Percentiles rank a stretch among this genome's conserved stretches.
Conservation (phyloP, 2,329 filamentous ascomycete genomes). For the Ceratocystis huliohia region DNA sequence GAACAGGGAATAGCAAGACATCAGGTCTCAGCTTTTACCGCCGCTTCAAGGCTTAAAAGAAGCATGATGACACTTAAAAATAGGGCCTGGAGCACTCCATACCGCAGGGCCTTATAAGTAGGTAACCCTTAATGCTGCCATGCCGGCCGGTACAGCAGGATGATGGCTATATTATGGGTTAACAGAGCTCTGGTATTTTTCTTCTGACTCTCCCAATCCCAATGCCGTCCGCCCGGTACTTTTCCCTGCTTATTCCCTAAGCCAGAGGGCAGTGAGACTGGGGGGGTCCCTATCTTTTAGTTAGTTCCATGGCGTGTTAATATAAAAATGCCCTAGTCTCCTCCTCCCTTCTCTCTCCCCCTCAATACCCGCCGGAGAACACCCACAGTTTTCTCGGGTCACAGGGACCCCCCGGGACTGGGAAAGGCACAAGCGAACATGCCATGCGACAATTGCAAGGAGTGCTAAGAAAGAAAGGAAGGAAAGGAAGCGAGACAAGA, state of each 20-base stretch:
- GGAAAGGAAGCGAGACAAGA: slow-evolving; percentile 7
- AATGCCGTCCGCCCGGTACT: slow-evolving; percentile 6
- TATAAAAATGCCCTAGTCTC: not conserved
- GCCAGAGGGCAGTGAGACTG: not conserved
- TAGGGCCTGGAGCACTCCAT: not conserved
- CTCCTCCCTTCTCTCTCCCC: not conserved
- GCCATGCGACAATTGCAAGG: slow-evolving; percentile 11
- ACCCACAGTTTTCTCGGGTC: slow-evolving; percentile 3
- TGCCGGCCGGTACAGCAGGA: not conserved
- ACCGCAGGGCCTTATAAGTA: not conserved
- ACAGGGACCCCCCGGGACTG: slow-evolving; percentile 6
- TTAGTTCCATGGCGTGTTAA: not conserved
- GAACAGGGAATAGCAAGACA: not conserved
- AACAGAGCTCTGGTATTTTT: not conserved
- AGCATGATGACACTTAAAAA: too few relatives aligned
- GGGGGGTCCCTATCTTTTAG: not conserved
- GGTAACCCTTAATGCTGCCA: not conserved
- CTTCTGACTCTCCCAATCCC: not conserved
- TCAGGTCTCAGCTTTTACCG: not conserved
- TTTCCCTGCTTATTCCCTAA: not conserved
- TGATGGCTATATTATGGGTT: not conserved
- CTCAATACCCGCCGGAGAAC: slow-evolving; percentile 7
- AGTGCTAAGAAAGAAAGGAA: not conserved
- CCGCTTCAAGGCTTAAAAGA: not conserved
- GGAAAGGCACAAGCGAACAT: slow-evolving; percentile 8